Evolutionary conservation across 352 stramenopile species (phyloP).

Genomic region (Globisporangium barbulae): DNA sequence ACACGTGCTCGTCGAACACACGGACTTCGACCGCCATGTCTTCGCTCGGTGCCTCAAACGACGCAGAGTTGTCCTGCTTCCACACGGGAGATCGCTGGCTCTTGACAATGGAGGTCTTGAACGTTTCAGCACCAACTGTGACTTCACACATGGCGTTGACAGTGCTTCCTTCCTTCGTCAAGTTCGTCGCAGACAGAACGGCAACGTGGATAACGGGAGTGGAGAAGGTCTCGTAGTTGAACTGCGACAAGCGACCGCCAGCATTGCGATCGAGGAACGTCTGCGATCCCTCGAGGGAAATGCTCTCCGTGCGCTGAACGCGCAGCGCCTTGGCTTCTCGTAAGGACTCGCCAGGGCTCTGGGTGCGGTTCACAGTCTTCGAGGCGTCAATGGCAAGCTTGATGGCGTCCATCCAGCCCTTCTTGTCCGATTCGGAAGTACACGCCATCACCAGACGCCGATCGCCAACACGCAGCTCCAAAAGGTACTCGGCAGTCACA

Average conservation of each 20-base stretch:
- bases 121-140: slow-evolving; percentile 75
- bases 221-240: slow-evolving; percentile 83
- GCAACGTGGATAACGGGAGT: slow-evolving; percentile 75
- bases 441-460: slow-evolving; percentile 82
- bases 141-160: slow-evolving; percentile 84
- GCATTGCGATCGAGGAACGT: slow-evolving; percentile 69
- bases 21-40: slow-evolving; percentile 84
- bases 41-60: slow-evolving; percentile 72
- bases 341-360: slow-evolving; percentile 48
- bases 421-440: slow-evolving; percentile 82
- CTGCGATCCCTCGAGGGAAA: slow-evolving; percentile 51
- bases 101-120: slow-evolving; percentile 82
- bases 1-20: slow-evolving; percentile 81
- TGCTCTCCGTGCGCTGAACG: slow-evolving; percentile 59
- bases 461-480: slow-evolving; percentile 76
- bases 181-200: slow-evolving; percentile 79
- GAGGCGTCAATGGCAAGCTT: slow-evolving; percentile 84
- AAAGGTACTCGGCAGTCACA: slow-evolving; percentile 63
- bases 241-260: slow-evolving; percentile 73
- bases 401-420: slow-evolving; percentile 83
- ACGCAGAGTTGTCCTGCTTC: slow-evolving; percentile 83
- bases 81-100: slow-evolving; percentile 81
- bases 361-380: slow-evolving; percentile 74
- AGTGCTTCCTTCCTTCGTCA: slow-evolving; percentile 66
- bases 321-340: slow-evolving; percentile 51